Conservation (phyloP, 1,284 basidiomycete genomes). For the Exobasidium rhododendri region DNA sequence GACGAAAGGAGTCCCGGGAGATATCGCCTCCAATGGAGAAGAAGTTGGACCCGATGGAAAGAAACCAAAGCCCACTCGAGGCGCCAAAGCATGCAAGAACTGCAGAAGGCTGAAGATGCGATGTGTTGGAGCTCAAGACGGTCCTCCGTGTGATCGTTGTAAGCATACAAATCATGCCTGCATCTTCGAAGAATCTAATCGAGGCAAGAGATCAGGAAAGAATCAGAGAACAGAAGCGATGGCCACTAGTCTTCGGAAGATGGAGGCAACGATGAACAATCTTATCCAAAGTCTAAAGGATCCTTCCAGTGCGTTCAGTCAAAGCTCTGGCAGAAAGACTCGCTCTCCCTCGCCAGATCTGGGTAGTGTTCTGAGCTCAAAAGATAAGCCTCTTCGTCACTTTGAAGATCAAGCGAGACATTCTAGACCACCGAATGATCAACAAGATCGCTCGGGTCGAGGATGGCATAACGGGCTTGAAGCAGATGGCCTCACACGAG, state of each 20-base stretch:
- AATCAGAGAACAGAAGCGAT: conserved; percentile 47
- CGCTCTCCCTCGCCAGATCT: conserved; percentile 25
- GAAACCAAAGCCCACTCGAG: conserved; percentile 52
- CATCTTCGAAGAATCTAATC: conserved; percentile 52
- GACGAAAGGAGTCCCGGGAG: not conserved
- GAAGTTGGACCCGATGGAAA: conserved; percentile 18
- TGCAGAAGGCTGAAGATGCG: conserved; percentile 98
- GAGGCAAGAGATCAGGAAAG: conserved; percentile 52
- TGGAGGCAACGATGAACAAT: conserved; percentile 48
- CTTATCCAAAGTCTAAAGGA: conserved; percentile 47
- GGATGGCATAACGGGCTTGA: conserved; percentile 7
- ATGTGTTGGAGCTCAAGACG: conserved; percentile 86
- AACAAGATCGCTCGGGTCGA: conserved; percentile 1
- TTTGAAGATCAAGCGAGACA: conserved; percentile 7
- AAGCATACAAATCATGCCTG: conserved; percentile 47
- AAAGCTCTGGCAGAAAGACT: conserved; percentile 36
- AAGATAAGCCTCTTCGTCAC: not conserved
- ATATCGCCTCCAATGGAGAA: conserved; percentile 1
- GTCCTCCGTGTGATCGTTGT: conserved; percentile 76
- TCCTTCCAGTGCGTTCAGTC: conserved; percentile 29
- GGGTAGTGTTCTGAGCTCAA: not conserved
- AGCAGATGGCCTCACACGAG: conserved; percentile 9
- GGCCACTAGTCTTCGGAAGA: conserved; percentile 50
- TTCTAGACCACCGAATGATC: not conserved
- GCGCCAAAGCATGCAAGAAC: conserved; percentile 77